Conservation (phyloP, 106 monocot genomes). For the Dactylorhiza incarnata region DNA sequence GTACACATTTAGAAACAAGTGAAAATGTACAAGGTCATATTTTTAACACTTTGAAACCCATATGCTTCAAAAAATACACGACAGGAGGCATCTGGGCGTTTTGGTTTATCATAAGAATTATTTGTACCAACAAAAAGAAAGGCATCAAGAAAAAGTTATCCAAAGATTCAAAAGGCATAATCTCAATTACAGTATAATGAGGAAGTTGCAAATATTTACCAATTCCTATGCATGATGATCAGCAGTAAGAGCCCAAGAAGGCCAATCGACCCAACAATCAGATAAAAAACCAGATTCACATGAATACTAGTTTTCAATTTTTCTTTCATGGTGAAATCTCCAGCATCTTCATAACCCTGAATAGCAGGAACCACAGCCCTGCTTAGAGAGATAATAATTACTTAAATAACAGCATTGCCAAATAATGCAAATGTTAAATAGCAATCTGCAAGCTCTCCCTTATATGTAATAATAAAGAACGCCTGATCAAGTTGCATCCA, state of each 20-base stretch:
- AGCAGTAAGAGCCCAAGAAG: conserved; percentile 85
- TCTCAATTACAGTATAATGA: neutral
- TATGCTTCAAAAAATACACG: neutral
- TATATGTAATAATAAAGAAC: neutral
- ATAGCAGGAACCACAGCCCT: conserved; percentile 96
- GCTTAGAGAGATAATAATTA: conserved; percentile 31
- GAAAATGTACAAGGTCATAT: too few species aligned
- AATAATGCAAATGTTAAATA: neutral
- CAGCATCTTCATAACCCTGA: conserved; percentile 98
- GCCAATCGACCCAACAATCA: conserved; percentile 80
- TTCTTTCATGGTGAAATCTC: conserved; percentile 90
- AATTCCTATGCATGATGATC: conserved; percentile 61
- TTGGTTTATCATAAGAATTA: neutral
- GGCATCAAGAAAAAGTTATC: neutral
- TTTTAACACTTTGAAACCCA: neutral
- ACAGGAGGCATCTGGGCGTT: neutral
- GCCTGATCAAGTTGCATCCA: neutral
- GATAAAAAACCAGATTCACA: conserved; percentile 77
- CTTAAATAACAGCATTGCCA: conserved; percentile 2
- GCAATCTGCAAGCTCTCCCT: neutral
- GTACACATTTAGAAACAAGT: too few species aligned
- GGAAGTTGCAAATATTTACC: conserved; percentile 39
- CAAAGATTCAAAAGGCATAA: neutral
- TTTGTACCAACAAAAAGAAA: neutral
- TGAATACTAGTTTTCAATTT: conserved; percentile 83